These are phyloP conservation scores for Aureobasidium musti DNA, from an alignment of 2,329 filamentous ascomycete genomes.

Conservation along the genomic window DNA sequence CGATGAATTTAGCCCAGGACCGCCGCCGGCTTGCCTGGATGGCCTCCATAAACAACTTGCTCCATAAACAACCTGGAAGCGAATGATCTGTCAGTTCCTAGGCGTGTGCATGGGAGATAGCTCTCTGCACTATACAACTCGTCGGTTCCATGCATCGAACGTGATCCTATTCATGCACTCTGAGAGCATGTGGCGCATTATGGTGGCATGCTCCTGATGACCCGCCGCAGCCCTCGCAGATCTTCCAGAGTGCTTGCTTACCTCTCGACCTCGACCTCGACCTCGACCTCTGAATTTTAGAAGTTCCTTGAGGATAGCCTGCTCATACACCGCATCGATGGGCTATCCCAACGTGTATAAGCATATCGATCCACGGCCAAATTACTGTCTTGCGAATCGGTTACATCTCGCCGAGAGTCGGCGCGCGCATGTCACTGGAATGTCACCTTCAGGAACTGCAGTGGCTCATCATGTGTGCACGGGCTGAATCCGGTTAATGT, in stretches of 20 bases:
- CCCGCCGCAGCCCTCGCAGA: conserved; percentile 10
- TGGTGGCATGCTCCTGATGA: conserved; percentile 9
- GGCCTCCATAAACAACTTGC: not conserved
- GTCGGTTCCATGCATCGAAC: conserved; percentile 13
- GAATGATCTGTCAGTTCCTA: conserved; percentile 6
- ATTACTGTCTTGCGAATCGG: conserved; percentile 8
- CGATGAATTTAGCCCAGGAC: conserved; percentile 16
- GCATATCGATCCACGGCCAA: not conserved
- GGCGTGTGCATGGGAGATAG: conserved; percentile 4
- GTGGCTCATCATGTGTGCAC: not conserved
- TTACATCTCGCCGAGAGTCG: not conserved
- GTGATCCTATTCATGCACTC: not conserved
- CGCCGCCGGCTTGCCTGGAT: not conserved
- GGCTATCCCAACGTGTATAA: not conserved
- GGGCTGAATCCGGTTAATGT: conserved; percentile 1
- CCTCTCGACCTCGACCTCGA: not conserved
- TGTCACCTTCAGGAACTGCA: conserved; percentile 8
- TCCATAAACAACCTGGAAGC: not conserved
- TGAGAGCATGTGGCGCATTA: not conserved
- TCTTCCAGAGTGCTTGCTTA: not conserved
- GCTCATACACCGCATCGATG: not conserved
- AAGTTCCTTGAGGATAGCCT: not conserved
- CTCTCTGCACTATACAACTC: not conserved
- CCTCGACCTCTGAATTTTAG: too few species aligned
- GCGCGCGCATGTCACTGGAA: conserved; percentile 18